phyloP scores from a whole-genome alignment of 345 rosid genomes.

The Boechera retrofracta region DNA sequence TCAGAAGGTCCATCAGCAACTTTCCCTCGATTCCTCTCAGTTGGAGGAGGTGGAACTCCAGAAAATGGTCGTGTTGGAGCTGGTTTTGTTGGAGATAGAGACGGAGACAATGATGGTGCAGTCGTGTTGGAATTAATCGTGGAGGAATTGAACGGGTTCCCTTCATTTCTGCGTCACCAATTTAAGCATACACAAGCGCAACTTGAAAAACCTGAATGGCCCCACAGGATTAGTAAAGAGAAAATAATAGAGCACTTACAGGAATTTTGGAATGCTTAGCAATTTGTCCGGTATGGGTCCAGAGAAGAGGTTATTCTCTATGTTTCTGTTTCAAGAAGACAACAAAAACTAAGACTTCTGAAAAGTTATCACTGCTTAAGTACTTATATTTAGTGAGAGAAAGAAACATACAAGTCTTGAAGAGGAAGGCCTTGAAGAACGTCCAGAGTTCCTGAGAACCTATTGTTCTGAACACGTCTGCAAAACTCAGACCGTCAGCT shows the following conservation, averaged over 20 bases:
- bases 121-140: slow-evolving; percentile 34
- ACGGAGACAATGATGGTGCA: slow-evolving; percentile 61
- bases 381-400: slow-evolving; percentile 35
- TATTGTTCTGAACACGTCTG: slow-evolving; percentile 93
- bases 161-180: slow-evolving; percentile 69
- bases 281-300: slow-evolving; percentile 90
- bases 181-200: slow-evolving; percentile 18
- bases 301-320: slow-evolving; percentile 84
- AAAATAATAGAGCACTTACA: slow-evolving; percentile 49
- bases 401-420: slow-evolving; percentile 70
- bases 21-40: slow-evolving; percentile 55
- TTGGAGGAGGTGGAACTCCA: slow-evolving; percentile 51
- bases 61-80: slow-evolving; percentile 47
- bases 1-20: slow-evolving; percentile 70
- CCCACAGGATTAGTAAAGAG: slow-evolving; percentile 1
- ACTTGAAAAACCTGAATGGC: slow-evolving; percentile 24
- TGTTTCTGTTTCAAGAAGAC: slow-evolving; percentile 62
- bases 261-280: slow-evolving; percentile 70
- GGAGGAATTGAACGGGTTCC: slow-evolving; percentile 74
- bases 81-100: slow-evolving; percentile 53
- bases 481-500: slow-evolving; percentile 51
- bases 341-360: neutral
- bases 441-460: slow-evolving; percentile 83
- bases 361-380: slow-evolving; percentile 18
- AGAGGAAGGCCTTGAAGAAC: slow-evolving; percentile 86